phyloP scores from a whole-genome alignment of 1,139 yeast genomes.

The Arxiozyma slooffiae region DNA sequence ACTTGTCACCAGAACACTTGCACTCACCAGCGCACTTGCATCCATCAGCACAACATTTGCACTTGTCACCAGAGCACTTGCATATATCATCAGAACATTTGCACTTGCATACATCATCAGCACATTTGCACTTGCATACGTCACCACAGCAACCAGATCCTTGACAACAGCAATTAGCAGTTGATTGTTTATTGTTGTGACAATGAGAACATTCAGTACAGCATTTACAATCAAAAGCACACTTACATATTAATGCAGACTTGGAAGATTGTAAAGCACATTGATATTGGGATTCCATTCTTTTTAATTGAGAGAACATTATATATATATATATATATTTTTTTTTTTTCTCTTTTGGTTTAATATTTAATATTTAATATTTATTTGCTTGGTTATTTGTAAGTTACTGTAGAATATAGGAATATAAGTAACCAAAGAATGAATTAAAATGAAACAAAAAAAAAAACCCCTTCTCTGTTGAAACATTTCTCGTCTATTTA shows the following conservation, averaged over 20 bases:
- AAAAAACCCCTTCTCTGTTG: too few relatives aligned
- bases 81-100: background rate
- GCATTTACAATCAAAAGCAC: background rate
- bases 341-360: background rate
- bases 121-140: background rate
- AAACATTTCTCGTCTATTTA: background rate
- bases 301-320: conserved; percentile 5
- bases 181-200: background rate
- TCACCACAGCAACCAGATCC: background rate
- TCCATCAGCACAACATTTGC: background rate
- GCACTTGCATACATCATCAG: too few relatives aligned
- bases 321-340: too few relatives aligned
- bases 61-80: background rate
- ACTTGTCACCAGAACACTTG: too few relatives aligned
- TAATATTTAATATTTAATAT: background rate
- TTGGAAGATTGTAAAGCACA: background rate
- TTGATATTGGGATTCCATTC: conserved; percentile 4
- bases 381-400: background rate
- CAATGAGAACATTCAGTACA: background rate
- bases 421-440: too few relatives aligned
- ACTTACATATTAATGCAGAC: background rate
- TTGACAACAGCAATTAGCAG: background rate
- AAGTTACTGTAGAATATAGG: background rate
- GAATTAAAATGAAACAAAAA: background rate
- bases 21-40: conserved; percentile 1